Base-by-base conservation (phyloP, 345 rosid genomes). In the Cardamine chenopodiifolia region DNA sequence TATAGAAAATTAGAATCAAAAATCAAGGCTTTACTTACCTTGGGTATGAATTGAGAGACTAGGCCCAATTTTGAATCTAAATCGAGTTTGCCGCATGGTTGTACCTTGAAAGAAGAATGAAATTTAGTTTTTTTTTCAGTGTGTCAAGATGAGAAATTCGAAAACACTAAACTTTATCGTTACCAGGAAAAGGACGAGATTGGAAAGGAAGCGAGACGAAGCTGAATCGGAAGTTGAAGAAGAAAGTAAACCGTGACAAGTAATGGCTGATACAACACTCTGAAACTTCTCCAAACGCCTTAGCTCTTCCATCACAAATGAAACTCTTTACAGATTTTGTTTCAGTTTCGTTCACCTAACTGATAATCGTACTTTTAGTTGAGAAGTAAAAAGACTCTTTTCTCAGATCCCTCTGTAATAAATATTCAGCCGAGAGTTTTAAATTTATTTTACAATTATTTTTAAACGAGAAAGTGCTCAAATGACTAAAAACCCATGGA, bases 11-110 rank as follows among this genome's bases (percentile, higher is more conserved):
- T 4, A 37, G 19, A 4, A 2, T 1, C 5, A 53, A n/a, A 0
- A 66, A 25, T 28, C 3, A 20, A 37, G 19, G 17, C n/a, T 29
- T 20, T 54, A 37, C 83, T 83, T 32, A 89, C 98, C 68, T 85
- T 86, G 0, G 93, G 88, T 8, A 88, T 5, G 74, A 68, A 79
- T 17, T 88, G 82, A 34, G 77, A 66, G 64, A 84, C 50, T 39
- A 89, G 81, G 39, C 57, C 28, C 62, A 62, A 77, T 78, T 86
- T 93, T 5, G 68, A 58, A 57, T 73, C 77, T 2, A 86, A 12
- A 57, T 85, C 83, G 37, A 93, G 87, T 35, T 81, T 85, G 15
- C 82, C 98, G 57, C 89, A 89, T 0, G 92, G 98, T 78, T 85
- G 88, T 66, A 83, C 77, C 97, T 91, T 37, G 44, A 40, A 69